phyloP scores from a whole-genome alignment of 2,329 filamentous ascomycete species.

The Tolypocladium cylindrosporum region DNA sequence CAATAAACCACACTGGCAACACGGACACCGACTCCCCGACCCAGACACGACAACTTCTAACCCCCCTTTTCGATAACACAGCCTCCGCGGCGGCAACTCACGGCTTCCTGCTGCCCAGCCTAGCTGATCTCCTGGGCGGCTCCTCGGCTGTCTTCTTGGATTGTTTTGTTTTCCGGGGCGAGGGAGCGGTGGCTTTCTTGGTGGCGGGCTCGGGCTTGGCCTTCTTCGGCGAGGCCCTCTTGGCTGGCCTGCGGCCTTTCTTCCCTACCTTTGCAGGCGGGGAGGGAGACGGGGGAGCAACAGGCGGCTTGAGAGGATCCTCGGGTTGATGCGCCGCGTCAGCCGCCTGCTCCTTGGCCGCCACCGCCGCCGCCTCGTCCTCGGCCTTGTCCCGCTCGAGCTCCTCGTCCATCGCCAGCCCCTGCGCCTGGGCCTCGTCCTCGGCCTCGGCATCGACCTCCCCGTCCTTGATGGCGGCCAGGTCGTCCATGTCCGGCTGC shows the following conservation, averaged over 20 bases:
- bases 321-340: not conserved
- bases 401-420: no score
- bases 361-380: no score
- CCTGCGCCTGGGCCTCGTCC: not conserved
- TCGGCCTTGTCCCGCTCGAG: no score
- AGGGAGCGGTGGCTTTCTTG: not conserved
- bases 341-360: no score
- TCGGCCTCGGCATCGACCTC: not conserved
- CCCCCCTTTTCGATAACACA: no score
- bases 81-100: not conserved
- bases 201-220: not conserved
- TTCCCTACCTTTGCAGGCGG: not conserved
- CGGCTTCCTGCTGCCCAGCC: not conserved
- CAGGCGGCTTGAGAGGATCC: not conserved
- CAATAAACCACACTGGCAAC: not conserved
- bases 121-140: not conserved
- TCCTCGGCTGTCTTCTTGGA: not conserved
- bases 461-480: not conserved
- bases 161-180: not conserved
- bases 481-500: constrained; percentile 9
- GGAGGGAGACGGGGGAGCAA: not conserved
- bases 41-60: not conserved
- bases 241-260: not conserved
- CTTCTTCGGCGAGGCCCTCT: not conserved
- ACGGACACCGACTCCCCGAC: not conserved